Evolutionary conservation across 225 moss, liverwort and hornwort genomes (phyloP), one percentile per base, ranked within the genome.

Genomic region (Physcomitrellopsis africana): DNA sequence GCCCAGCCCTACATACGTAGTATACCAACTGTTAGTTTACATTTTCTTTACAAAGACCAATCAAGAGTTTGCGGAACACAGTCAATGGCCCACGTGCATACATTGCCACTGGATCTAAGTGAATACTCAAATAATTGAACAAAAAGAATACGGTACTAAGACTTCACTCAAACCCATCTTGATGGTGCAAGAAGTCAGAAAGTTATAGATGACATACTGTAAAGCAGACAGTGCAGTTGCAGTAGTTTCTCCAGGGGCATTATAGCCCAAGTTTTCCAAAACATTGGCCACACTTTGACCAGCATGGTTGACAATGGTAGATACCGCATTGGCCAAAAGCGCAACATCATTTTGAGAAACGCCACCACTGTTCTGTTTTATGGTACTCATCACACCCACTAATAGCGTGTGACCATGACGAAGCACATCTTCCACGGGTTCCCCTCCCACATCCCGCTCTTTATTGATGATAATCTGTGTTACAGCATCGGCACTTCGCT

Each of bases 261-360:
- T 86, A 37, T 83, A 83, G 53, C 90, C 87, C 59, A 99, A 66
- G 54, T 74, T 87, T 47, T 95, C 94, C 76, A 93, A 88, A 47
- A 93, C 90, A 81, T 53, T 86, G 16, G 86, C 85, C 72, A 92
- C 90, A 70, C 83, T 78, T 63, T 79, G 73, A 72, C 89, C 86
- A 17, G 89, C 93, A 77, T 47, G 87, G 66, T 8, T 67, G 15
- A 93, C 94, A 51, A 96, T 63, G 64, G 60, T 76, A 62, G 83
- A 77, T 26, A 93, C 95, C 26, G 92, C 92, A 77, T 85, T 79
- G 45, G 81, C 84, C 63, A 95, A 85, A 84, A 99, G 92, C 22
- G 87, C 90, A 63, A 95, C 89, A 81, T 99, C 99, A 68, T 84
- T 88, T 78, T 92, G 96, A 48, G 89, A 79, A 69, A 84, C 77